Evolutionary conservation across 169 alveolate species (phyloP).

Genomic region (Plasmodium reichenowi): DNA sequence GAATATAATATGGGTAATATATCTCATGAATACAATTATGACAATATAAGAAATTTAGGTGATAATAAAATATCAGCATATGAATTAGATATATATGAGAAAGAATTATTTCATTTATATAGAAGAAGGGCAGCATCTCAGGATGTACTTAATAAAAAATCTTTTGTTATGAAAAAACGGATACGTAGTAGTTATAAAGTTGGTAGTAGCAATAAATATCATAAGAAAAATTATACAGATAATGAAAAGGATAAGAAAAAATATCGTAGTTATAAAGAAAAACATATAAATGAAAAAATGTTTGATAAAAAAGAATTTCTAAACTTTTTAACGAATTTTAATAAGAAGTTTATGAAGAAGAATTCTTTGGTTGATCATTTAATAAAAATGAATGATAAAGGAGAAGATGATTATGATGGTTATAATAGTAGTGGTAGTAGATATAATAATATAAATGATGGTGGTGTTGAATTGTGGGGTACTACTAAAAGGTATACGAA

Average conservation of each 20-base stretch:
- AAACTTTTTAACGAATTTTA: slow-evolving; percentile 45
- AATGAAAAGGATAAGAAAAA: slow-evolving; percentile 69
- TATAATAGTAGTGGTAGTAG: slow-evolving; percentile 11
- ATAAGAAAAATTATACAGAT: slow-evolving; percentile 71
- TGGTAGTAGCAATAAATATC: slow-evolving; percentile 31
- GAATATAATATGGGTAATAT: slow-evolving; percentile 47
- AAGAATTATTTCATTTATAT: slow-evolving; percentile 30
- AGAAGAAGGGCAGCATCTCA: slow-evolving; percentile 76
- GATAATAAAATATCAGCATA: slow-evolving; percentile 3
- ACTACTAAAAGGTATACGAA: slow-evolving; percentile 3
- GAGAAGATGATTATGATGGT: not conserved
- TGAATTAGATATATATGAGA: slow-evolving; percentile 6
- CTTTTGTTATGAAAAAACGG: slow-evolving; percentile 37
- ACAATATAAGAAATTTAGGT: not conserved
- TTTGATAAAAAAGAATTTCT: slow-evolving; percentile 57
- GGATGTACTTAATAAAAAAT: slow-evolving; percentile 37
- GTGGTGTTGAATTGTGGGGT: not conserved
- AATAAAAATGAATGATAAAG: slow-evolving; percentile 27
- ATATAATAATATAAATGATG: not conserved
- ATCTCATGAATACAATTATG: not conserved
- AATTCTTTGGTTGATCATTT: slow-evolving; percentile 49
- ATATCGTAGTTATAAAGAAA: slow-evolving; percentile 19
- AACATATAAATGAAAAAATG: slow-evolving; percentile 29
- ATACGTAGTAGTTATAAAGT: slow-evolving; percentile 42
- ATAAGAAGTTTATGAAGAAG: slow-evolving; percentile 70